phyloP scores from a whole-genome alignment of 495 filamentous ascomycete species.

The Lasiosphaeria ovina region DNA sequence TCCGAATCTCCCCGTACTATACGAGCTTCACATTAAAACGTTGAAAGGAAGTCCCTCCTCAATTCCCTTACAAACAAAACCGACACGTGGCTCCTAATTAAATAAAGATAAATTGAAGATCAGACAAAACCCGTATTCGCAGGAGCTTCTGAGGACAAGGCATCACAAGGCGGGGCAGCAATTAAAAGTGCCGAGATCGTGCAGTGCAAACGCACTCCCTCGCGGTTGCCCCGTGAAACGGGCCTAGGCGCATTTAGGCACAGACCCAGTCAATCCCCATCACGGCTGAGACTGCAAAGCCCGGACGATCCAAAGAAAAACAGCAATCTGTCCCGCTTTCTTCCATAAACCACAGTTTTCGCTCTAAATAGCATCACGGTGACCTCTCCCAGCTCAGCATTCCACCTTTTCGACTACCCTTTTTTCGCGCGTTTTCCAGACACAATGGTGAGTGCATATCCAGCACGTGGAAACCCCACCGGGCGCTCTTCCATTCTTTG shows the following conservation, averaged over 20 bases:
- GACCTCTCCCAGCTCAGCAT: neutral
- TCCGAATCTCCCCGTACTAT: too few relatives aligned
- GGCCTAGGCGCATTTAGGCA: slow-evolving; percentile 16
- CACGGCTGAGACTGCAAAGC: slow-evolving; percentile 23
- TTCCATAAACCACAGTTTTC: slow-evolving; percentile 6
- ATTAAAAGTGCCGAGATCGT: slow-evolving; percentile 6
- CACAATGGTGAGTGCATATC: slow-evolving; percentile 23
- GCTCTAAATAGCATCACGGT: slow-evolving; percentile 22
- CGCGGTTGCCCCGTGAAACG: slow-evolving; percentile 35
- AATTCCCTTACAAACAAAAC: too few relatives aligned
- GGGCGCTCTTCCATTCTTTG: slow-evolving; percentile 4
- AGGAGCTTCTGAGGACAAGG: neutral
- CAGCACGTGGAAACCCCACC: slow-evolving; percentile 1
- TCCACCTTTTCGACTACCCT: neutral
- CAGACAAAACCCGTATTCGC: too few relatives aligned
- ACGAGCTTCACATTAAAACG: too few relatives aligned
- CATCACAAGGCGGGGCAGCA: slow-evolving; percentile 5
- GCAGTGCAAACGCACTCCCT: neutral
- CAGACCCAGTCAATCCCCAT: slow-evolving; percentile 17
- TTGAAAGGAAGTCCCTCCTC: too few relatives aligned
- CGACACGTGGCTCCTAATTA: too few relatives aligned
- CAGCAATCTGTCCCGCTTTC: slow-evolving; percentile 24
- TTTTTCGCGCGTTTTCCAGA: neutral
- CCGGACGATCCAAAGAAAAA: slow-evolving; percentile 19
- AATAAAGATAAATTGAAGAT: too few relatives aligned